Base-by-base conservation (phyloP, 176 grass and related monocot species). In the Aegilops umbellulata region DNA sequence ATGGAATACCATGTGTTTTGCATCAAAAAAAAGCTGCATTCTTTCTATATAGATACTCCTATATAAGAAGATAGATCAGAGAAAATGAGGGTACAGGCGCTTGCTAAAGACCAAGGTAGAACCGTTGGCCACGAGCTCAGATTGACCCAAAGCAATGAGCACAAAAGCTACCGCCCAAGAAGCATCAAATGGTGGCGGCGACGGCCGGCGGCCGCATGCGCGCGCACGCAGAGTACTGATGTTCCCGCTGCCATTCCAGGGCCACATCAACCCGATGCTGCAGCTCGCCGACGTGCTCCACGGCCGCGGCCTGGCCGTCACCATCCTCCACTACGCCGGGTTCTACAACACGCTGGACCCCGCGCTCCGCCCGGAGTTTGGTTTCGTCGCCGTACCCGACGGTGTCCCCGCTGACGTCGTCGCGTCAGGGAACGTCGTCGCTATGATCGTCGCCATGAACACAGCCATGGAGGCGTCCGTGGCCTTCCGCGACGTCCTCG, bases 211-310 rank as follows among this genome's bases (percentile, higher is more conserved):
- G 16, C 41, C 8, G 68, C 49, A 41, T 41, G 38, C 38, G 38
- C 38, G 9, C 38, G 38, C 38, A 41, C 57, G 70, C 8, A 1
- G 42, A 3, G 69, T 90, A 4, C 36, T 41, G 38, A 41, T 90
- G 23, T 90, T 92, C 66, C 29, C 91, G 6, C 46, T 82, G 15
- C 87, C 87, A 41, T 92, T 79, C 76, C 87, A 89, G 68, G 87
- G 87, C 72, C 90, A 90, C 57, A 20, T 92, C 10, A 90, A 2
- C 47, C 87, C 84, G 1, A 87, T 80, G 84, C 75, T 92, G n/a
- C 60, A 80, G 63, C 84, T 90, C 32, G 87, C 72, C 8, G 27
- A 20, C 25, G 27, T 75, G 9, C 80, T 92, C 24, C 74, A 71
- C 24, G 68, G 24, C 7, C 65, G 35, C 3, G 67, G 85, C 31